Base-by-base conservation (phyloP, 257 asterid species). In the Sherardia arvensis region DNA sequence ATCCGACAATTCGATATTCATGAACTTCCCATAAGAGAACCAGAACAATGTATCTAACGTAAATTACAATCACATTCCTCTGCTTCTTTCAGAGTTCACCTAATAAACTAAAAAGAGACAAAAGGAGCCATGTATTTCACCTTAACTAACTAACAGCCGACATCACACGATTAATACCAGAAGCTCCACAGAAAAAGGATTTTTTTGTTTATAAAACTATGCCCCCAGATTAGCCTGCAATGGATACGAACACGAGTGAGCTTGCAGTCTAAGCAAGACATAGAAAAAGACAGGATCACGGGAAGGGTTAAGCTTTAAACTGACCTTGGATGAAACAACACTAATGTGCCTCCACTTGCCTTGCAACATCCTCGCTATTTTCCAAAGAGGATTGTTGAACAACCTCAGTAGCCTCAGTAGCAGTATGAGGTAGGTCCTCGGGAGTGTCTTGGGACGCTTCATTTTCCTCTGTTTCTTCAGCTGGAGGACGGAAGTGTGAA, bases 311-410 rank as follows among this genome's bases (percentile, higher is more conserved):
- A n/a, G n/a, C n/a, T 5, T 22, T 29, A 10, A 30, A 36, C 54
- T 29, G 17, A 74, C 43, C 36, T 32, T 23, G 53, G 25, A 21
- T 33, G 22, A 67, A 45, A 28, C 45, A 45, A 43, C 7, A 8
- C 29, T 68, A 73, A 73, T 61, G 69, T 40, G 66, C 74, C 62
- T 74, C 69, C 51, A 65, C 81, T 66, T 81, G 84, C 70, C 61
- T 76, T 5, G 83, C 69, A 49, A 82, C 79, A 53, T 85, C 94
- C 78, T 83, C 92, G 6, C 80, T 71, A 62, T 71, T 79, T 77
- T 77, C 81, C 21, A 79, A 78, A 28, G 84, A 53, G 54, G 84
- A 64, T 47, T 73, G 87, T 47, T 80, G 85, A 66, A 79, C 80
- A 48, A 66, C 76, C 32, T 66, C 78, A 18, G 47, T 38, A 38